These are phyloP conservation scores for Calonectria leucothoes DNA, from an alignment of 2,329 filamentous ascomycete species.

Conservation along the genomic window DNA sequence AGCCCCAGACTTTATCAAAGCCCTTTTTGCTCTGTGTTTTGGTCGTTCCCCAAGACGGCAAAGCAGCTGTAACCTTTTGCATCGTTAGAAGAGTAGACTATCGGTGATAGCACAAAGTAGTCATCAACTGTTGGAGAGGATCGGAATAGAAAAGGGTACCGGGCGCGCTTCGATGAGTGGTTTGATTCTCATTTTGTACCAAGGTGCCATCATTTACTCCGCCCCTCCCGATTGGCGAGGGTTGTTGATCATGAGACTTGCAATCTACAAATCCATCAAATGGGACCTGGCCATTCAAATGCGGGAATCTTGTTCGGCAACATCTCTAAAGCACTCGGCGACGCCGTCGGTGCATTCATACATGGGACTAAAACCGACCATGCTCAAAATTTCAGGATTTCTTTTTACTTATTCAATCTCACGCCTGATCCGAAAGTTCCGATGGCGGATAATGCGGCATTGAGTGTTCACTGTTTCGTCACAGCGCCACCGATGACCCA, in stretches of 20 bases:
- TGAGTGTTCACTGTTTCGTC: neutral
- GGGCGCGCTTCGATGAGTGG: neutral
- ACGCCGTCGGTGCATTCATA: neutral
- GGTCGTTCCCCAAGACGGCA: slow-evolving; percentile 64
- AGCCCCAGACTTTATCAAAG: slow-evolving; percentile 78
- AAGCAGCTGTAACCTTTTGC: slow-evolving; percentile 48
- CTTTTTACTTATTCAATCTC: neutral
- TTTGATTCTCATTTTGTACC: neutral
- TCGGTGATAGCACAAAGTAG: neutral
- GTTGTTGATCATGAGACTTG: neutral
- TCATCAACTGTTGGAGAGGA: neutral
- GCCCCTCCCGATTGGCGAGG: slow-evolving; percentile 7
- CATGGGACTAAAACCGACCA: neutral
- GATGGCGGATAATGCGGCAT: neutral
- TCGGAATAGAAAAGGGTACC: neutral
- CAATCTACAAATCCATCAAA: neutral
- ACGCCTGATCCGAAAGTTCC: neutral
- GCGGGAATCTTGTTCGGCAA: neutral
- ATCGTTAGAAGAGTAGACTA: slow-evolving; percentile 33
- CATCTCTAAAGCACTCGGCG: neutral
- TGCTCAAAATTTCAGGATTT: neutral
- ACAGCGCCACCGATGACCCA: neutral
- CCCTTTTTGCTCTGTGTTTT: slow-evolving; percentile 70
- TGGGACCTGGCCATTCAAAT: neutral
- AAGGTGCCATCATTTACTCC: neutral